Base-by-base conservation (phyloP, 2,329 filamentous ascomycete genomes). In the Colletotrichum chrysophilum region DNA sequence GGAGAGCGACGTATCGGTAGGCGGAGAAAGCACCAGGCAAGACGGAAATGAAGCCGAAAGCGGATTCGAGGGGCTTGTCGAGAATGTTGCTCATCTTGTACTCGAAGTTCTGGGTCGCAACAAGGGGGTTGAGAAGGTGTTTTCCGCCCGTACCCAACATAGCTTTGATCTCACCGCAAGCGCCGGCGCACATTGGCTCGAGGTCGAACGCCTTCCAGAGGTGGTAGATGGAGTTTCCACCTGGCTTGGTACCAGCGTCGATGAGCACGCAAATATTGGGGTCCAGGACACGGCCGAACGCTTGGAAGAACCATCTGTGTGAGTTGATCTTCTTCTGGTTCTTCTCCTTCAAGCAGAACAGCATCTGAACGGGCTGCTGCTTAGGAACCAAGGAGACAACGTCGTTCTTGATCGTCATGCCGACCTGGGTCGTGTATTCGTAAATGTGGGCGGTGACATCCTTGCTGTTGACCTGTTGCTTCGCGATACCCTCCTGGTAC, bases 301-400 rank as follows among this genome's bases (percentile, higher is more conserved):
- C 97, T 80, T 97, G 94, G 90, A 99, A 99, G 88, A 99, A 98
- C 97, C 97, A 99, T 83, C 97, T 90, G 84, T 99, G 97, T 0
- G 97, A 98, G 84, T 99, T 99, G 91, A 99, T 99, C 90, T 99
- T 99, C 89, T 99, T 99, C 87, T 98, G 96, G 83, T 99, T 99
- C 91, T 98, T 98, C 83, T 99, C 97, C 88, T 99, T 99, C 76
- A 99, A 86, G 84, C 97, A 99, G 88, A 99, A 99, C 6, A 99
- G 91, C 88, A 99, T 94, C 87, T 99, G 97, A 3, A 99, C 95
- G 0, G 97, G 96, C 77, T 97, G 96, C 76, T 94, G 94, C 81
- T 96, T 95, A 62, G 94, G 93, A 77, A 97, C 95, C 66, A 98
- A 89, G 64, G 93, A 90, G 10, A 98, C 96, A 56, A 98, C 91